Conservation (phyloP, 2,329 filamentous ascomycete genomes). For the Ascochyta fabae region DNA sequence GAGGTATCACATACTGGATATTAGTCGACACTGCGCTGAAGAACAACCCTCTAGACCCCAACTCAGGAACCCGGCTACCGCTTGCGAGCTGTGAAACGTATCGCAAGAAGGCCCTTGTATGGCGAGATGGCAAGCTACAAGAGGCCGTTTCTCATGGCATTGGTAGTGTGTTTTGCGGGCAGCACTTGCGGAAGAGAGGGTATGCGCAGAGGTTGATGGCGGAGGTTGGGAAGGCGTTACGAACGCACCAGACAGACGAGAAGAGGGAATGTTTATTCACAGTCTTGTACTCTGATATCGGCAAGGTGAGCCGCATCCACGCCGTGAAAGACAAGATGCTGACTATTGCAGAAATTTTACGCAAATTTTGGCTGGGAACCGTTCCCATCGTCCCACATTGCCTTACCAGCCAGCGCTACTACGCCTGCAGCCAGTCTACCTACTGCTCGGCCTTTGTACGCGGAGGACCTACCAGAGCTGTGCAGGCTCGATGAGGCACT, state of each 20-base stretch:
- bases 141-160: slow-evolving; percentile 75
- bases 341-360: slow-evolving; percentile 84
- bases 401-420: slow-evolving; percentile 21
- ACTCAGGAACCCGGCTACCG: slow-evolving; percentile 50
- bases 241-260: slow-evolving; percentile 58
- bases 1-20: slow-evolving; percentile 66
- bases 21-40: slow-evolving; percentile 57
- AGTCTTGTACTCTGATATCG: slow-evolving; percentile 85
- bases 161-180: slow-evolving; percentile 78
- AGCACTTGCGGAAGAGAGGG: slow-evolving; percentile 70
- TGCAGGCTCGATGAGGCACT: slow-evolving; percentile 69
- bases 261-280: slow-evolving; percentile 66
- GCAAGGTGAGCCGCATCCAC: slow-evolving; percentile 56
- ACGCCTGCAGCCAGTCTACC: slow-evolving; percentile 18
- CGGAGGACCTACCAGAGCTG: slow-evolving; percentile 66
- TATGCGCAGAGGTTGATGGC: slow-evolving; percentile 83
- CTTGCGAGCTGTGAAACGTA: slow-evolving; percentile 66
- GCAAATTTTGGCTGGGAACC: slow-evolving; percentile 76
- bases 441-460: slow-evolving; percentile 58
- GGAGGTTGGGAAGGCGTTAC: slow-evolving; percentile 65
- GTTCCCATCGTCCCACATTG: slow-evolving; percentile 74
- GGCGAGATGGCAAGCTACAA: slow-evolving; percentile 54
- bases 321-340: slow-evolving; percentile 65
- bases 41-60: slow-evolving; percentile 46
- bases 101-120: slow-evolving; percentile 56